Evolutionary conservation across 2,329 filamentous ascomycete genomes (phyloP).

Genomic region (Alternaria conjuncta): DNA sequence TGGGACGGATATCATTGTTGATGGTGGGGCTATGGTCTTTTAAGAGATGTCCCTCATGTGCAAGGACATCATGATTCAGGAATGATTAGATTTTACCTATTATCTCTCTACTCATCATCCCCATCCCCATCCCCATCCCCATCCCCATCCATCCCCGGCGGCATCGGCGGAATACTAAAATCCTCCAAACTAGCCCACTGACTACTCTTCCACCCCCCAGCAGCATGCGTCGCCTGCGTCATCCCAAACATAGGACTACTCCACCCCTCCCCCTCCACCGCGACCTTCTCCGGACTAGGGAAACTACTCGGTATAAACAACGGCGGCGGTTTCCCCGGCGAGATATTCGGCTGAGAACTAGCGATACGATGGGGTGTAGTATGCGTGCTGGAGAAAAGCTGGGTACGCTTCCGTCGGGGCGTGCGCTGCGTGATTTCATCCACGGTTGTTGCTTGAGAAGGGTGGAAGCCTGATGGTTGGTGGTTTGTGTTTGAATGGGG

Average conservation of each 20-base stretch:
- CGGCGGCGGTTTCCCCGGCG: slow-evolving; percentile 36
- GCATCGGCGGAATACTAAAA: slow-evolving; percentile 43
- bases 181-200: slow-evolving; percentile 35
- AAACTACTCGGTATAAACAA: slow-evolving; percentile 45
- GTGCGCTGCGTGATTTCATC: slow-evolving; percentile 36
- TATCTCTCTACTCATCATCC: slow-evolving; percentile 10
- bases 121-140: neutral
- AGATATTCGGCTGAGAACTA: slow-evolving; percentile 26
- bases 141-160: slow-evolving; percentile 18
- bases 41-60: no score
- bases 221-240: slow-evolving; percentile 9
- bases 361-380: slow-evolving; percentile 32
- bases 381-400: slow-evolving; percentile 19
- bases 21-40: slow-evolving; percentile 57
- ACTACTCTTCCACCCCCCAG: slow-evolving; percentile 12
- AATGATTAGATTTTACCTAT: no score
- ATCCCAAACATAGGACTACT: slow-evolving; percentile 32
- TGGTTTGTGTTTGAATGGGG: neutral
- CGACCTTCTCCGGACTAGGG: slow-evolving; percentile 33
- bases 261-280: slow-evolving; percentile 29
- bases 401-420: slow-evolving; percentile 22
- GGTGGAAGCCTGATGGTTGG: slow-evolving; percentile 8
- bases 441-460: slow-evolving; percentile 45
- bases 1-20: slow-evolving; percentile 69
- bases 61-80: no score